A percentile compares a stretch with the other conserved stretches of the same genome.
Conservation (phyloP, 2,329 filamentous ascomycete genomes). For the Blastomyces gilchristii region DNA sequence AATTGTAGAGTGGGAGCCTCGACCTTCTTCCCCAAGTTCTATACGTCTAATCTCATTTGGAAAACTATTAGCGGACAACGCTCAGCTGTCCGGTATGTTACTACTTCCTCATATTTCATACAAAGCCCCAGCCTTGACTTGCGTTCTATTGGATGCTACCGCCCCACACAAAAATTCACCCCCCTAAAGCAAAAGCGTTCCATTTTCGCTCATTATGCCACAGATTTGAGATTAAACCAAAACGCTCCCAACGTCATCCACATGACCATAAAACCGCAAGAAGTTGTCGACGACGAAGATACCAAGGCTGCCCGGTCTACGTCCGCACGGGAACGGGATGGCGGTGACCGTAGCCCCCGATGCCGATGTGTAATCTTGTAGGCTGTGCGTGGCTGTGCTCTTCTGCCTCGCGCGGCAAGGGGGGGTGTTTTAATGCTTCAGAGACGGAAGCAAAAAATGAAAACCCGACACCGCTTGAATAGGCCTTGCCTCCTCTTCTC, state of each 20-base stretch:
- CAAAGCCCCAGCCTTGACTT: background rate
- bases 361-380: conserved; percentile 57
- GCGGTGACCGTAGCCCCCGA: conserved; percentile 47
- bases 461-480: background rate
- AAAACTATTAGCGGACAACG: conserved; percentile 81
- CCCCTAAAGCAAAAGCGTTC: background rate
- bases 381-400: conserved; percentile 10
- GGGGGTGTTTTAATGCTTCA: background rate
- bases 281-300: conserved; percentile 70
- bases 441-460: background rate
- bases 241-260: conserved; percentile 79
- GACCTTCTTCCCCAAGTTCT: conserved; percentile 74
- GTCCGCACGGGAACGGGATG: conserved; percentile 42
- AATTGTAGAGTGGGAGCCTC: conserved; percentile 66
- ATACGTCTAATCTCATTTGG: conserved; percentile 91
- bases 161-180: background rate
- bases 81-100: conserved; percentile 64
- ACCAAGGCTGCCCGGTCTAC: conserved; percentile 54
- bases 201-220: conserved; percentile 5
- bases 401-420: too few relatives aligned
- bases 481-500: background rate
- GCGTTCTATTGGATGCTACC: background rate
- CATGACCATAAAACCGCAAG: conserved; percentile 83
- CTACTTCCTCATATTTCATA: background rate
- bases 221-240: conserved; percentile 69